Conservation (phyloP, 371 early-diverging fungal species). For the Apophysomyces ossiformis region DNA sequence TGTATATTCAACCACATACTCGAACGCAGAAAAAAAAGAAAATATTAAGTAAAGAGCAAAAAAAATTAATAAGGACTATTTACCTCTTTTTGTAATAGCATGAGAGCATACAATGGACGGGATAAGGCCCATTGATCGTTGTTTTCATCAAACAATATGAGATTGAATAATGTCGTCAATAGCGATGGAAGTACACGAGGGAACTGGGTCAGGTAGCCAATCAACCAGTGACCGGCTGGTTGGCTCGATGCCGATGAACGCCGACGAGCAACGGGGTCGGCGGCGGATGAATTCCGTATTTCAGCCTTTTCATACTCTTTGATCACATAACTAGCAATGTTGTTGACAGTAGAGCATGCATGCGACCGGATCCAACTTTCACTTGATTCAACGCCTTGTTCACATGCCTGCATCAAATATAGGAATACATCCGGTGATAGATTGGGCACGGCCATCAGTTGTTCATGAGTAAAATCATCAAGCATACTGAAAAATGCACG, state of each 20-base stretch:
- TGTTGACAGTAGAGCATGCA: slow-evolving; percentile 77
- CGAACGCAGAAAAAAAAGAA: not conserved
- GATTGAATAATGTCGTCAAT: slow-evolving; percentile 68
- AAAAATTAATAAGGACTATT: too few species aligned
- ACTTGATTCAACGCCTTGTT: slow-evolving; percentile 58
- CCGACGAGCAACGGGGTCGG: slow-evolving; percentile 11
- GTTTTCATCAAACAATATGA: slow-evolving; percentile 80
- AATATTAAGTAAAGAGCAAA: not conserved
- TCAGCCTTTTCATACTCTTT: slow-evolving; percentile 60
- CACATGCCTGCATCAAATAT: slow-evolving; percentile 67
- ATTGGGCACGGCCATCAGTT: slow-evolving; percentile 62
- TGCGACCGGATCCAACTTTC: slow-evolving; percentile 65
- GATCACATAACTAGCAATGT: slow-evolving; percentile 73
- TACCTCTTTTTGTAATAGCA: slow-evolving; percentile 76
- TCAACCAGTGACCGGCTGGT: slow-evolving; percentile 54
- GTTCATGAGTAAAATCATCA: slow-evolving; percentile 69
- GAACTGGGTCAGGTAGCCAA: slow-evolving; percentile 56
- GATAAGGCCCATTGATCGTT: slow-evolving; percentile 85
- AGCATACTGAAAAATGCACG: slow-evolving; percentile 63
- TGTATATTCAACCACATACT: slow-evolving; percentile 73
- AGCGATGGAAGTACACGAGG: slow-evolving; percentile 65
- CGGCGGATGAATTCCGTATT: slow-evolving; percentile 15
- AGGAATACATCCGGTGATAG: slow-evolving; percentile 57
- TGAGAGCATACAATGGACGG: slow-evolving; percentile 79
- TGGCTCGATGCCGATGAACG: slow-evolving; percentile 12